These are phyloP conservation scores for Microbotryum saponariae DNA, from an alignment of 1,284 basidiomycete species.

Conservation along the genomic window DNA sequence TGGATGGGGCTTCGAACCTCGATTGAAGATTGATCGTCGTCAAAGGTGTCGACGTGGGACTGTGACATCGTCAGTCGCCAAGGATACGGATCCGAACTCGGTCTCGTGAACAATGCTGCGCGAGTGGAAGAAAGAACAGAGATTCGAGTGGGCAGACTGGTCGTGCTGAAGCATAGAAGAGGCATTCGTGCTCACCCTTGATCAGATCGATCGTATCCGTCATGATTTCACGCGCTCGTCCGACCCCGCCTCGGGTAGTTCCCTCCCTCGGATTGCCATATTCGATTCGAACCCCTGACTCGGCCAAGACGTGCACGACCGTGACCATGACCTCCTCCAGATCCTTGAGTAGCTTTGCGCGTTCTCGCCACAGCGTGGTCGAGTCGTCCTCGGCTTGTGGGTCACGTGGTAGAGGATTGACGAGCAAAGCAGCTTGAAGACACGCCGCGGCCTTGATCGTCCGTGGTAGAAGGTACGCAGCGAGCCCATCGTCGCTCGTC, in stretches of 20 bases:
- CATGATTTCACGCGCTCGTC: slow-evolving; percentile 25
- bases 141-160: background rate
- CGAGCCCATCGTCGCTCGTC: slow-evolving; percentile 20
- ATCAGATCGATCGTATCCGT: slow-evolving; percentile 15
- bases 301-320: slow-evolving; percentile 12
- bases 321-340: slow-evolving; percentile 8
- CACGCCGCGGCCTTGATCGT: background rate
- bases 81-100: slow-evolving; percentile 4
- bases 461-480: slow-evolving; percentile 16
- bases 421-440: background rate
- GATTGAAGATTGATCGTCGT: slow-evolving; percentile 9
- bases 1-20: slow-evolving; percentile 6
- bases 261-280: slow-evolving; percentile 8
- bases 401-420: background rate
- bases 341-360: background rate
- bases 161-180: background rate
- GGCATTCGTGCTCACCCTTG: slow-evolving; percentile 8
- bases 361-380: slow-evolving; percentile 8
- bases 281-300: slow-evolving; percentile 17
- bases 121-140: background rate
- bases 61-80: background rate
- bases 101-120: slow-evolving; percentile 10
- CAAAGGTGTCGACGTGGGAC: background rate
- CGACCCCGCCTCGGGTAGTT: slow-evolving; percentile 13
- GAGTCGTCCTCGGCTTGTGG: background rate